phyloP scores from a whole-genome alignment of 225 moss, liverwort and hornwort species.

The Straminergon stramineum region DNA sequence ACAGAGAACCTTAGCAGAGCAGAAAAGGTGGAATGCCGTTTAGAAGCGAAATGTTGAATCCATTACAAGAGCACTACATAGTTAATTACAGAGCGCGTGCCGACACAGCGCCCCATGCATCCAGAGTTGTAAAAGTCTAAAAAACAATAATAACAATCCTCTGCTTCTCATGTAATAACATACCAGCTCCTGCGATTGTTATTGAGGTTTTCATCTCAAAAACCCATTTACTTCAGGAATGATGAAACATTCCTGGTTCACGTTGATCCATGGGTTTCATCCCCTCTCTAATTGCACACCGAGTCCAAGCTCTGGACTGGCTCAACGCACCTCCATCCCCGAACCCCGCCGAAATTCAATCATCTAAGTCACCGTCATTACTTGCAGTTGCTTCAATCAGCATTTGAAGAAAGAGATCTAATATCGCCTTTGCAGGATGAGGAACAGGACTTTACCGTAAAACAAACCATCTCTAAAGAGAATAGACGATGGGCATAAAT shows the following conservation, averaged over 20 bases:
- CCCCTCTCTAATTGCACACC: not conserved
- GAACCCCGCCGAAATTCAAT: not conserved
- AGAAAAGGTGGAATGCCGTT: not conserved
- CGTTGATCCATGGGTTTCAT: not conserved
- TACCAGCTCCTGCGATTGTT: not conserved
- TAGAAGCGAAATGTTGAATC: not conserved
- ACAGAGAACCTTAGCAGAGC: not conserved
- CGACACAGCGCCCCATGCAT: not conserved
- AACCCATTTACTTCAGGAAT: not conserved
- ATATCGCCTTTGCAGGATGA: not conserved
- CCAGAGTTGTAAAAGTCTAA: not conserved
- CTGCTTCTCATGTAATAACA: not conserved
- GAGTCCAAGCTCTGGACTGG: not conserved
- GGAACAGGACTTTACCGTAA: not conserved
- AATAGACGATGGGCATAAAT: not conserved
- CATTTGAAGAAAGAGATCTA: not conserved
- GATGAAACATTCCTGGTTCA: not conserved
- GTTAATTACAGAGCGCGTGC: not conserved
- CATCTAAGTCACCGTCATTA: not conserved
- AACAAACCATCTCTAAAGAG: not conserved
- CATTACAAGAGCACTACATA: not conserved
- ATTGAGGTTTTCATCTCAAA: slow-evolving; percentile 12
- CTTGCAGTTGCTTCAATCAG: not conserved
- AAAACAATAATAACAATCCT: not conserved
- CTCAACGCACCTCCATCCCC: not conserved